Base-by-base conservation (phyloP, 2,329 filamentous ascomycete species). In the Alternaria arborescens region DNA sequence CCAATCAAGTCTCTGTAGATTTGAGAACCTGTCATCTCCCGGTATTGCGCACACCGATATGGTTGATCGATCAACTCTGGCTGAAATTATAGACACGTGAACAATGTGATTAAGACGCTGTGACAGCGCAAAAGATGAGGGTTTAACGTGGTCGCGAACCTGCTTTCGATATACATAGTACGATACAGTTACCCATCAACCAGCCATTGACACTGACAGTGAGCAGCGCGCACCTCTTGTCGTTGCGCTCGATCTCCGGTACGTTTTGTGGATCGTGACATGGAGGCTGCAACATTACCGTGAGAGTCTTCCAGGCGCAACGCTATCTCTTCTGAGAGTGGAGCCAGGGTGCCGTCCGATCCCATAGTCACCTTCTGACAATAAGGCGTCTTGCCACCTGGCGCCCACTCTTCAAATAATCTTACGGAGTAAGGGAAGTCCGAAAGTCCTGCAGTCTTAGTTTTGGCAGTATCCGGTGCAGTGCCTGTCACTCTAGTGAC, bases 131-230 rank as follows among this genome's bases (percentile, higher is more conserved):
- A n/a, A 50, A 50, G 8, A 38, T 4, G 14, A 5, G 30, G 36
- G n/a, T 5, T n/a, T 36, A 8, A 18, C 12, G 14, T 0, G 8
- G 8, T 8, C 8, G 22, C 20, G 20, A 24, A 16, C 20, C 38
- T 50, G 32, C n/a, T 11, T n/a, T 34, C 16, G 8, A 11, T 36
- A 12, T 3, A 14, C 18, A 18, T n/a, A 3, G 22, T 46, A 34
- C 8, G 11, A 67, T 24, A 22, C 7, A 24, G 20, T n/a, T n/a
- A 36, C 22, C 30, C 8, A 24, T 34, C 34, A 36, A 50, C 14
- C 43, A 67, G 50, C 69, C 69, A 74, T 41, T 72, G 62, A 43
- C 70, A 73, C 8, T 58, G 66, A 50, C 70, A 72, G 32, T 56
- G 40, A 11, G 60, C 48, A 5, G 41, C 48, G 2, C 34, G 46